phyloP scores from a whole-genome alignment of 495 filamentous ascomycete genomes.

The Podospora conica region DNA sequence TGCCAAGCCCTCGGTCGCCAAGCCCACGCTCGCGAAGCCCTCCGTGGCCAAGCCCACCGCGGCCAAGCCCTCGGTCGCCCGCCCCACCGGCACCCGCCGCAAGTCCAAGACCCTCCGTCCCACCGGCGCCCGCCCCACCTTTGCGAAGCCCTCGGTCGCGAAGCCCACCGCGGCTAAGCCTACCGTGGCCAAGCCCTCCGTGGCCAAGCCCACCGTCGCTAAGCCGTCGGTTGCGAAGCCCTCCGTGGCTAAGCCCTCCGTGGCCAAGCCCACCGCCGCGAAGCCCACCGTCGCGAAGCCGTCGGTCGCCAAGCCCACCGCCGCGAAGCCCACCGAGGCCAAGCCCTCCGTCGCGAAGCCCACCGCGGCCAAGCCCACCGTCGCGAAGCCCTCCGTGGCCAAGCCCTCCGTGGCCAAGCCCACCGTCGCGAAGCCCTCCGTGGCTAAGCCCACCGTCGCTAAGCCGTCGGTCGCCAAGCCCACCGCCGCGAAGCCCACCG shows the following conservation, averaged over 20 bases:
- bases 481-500: not conserved
- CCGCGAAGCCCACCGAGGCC: not conserved
- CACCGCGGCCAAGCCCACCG: not conserved
- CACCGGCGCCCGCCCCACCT: not conserved
- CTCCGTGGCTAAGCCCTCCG: not conserved
- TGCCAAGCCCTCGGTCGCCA: not conserved
- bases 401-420: not conserved
- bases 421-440: not conserved
- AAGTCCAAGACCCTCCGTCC: not conserved
- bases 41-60: not conserved
- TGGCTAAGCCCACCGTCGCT: not conserved
- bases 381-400: not conserved
- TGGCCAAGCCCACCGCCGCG: not conserved
- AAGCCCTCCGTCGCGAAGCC: not conserved
- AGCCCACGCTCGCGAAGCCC: not conserved
- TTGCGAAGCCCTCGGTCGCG: too few species aligned
- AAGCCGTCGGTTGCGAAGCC: not conserved
- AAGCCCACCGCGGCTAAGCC: not conserved
- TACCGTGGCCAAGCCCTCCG: not conserved
- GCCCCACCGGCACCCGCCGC: not conserved
- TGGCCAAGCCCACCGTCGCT: not conserved
- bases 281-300: not conserved
- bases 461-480: not conserved
- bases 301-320: not conserved
- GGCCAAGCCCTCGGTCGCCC: constrained; percentile 24